Conservation (phyloP, 257 asterid genomes). For the Nyctanthes arbortristis region DNA sequence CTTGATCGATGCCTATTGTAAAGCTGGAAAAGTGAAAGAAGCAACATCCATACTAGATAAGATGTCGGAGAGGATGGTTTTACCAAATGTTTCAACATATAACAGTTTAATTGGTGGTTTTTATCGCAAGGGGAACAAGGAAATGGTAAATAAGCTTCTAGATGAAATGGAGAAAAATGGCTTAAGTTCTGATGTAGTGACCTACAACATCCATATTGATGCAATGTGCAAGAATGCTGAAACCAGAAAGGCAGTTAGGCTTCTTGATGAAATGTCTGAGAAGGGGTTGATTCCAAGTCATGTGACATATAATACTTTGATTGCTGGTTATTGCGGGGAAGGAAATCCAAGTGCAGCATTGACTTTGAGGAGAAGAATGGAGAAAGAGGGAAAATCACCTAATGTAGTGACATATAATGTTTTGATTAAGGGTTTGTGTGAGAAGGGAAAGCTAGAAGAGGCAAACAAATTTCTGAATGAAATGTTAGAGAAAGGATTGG, state of each 20-base stretch:
- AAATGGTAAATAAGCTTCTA: constrained; percentile 50
- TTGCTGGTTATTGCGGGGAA: constrained; percentile 70
- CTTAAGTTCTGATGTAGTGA: constrained; percentile 60
- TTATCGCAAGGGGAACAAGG: constrained; percentile 48
- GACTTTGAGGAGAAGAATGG: constrained; percentile 73
- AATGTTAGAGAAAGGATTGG: constrained; percentile 93
- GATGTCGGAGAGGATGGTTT: constrained; percentile 56
- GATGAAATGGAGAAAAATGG: constrained; percentile 69
- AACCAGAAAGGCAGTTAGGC: constrained; percentile 63
- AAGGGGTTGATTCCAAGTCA: constrained; percentile 65
- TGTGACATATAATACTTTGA: constrained; percentile 64
- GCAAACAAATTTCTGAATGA: constrained; percentile 73
- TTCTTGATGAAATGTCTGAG: constrained; percentile 69
- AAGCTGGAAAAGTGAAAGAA: constrained; percentile 60
- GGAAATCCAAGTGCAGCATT: constrained; percentile 65
- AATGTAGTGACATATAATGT: constrained; percentile 76
- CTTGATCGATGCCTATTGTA: constrained; percentile 70
- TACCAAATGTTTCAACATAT: constrained; percentile 72
- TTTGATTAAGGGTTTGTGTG: constrained; percentile 72
- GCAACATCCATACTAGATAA: constrained; percentile 44
- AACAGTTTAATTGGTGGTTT: constrained; percentile 78
- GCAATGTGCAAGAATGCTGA: constrained; percentile 67
- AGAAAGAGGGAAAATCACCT: constrained; percentile 73
- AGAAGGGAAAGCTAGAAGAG: constrained; percentile 59
- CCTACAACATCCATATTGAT: constrained; percentile 67